Evolutionary conservation across 148 eudicot species (phyloP).

Genomic region (Rhododendron griersonianum): DNA sequence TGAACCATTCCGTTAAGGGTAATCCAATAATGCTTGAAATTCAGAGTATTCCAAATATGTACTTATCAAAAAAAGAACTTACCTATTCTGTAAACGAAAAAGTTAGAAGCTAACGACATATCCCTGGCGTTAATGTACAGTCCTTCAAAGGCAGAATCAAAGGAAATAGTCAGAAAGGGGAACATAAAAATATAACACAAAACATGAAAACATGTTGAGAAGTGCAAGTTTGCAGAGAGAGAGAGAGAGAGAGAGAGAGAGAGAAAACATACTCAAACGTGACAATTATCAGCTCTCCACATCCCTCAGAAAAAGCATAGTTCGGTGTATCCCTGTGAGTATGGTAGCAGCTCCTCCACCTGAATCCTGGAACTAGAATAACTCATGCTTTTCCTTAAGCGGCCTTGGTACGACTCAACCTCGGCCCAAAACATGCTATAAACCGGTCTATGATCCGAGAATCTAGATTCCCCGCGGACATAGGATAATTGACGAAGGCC

Average conservation of each 20-base stretch:
- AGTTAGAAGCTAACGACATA: neutral
- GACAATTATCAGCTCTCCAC: constrained; percentile 13
- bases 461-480: constrained; percentile 84
- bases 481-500: constrained; percentile 86
- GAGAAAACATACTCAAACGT: constrained; percentile 27
- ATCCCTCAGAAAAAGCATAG: constrained; percentile 70
- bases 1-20: neutral
- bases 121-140: neutral
- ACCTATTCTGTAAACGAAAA: neutral
- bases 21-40: neutral
- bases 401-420: constrained; percentile 70
- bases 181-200: neutral
- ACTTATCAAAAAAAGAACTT: neutral
- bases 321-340: constrained; percentile 81
- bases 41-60: neutral
- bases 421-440: constrained; percentile 86
- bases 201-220: neutral
- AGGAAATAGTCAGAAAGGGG: neutral
- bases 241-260: neutral
- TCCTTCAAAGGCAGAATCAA: neutral
- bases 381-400: constrained; percentile 66
- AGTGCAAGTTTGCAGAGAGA: neutral
- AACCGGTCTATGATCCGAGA: constrained; percentile 91
- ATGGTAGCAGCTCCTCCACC: constrained; percentile 80
- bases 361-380: constrained; percentile 59